Conservation (phyloP, 441 rosid genomes). For the Pelargonium cotyledonis region DNA sequence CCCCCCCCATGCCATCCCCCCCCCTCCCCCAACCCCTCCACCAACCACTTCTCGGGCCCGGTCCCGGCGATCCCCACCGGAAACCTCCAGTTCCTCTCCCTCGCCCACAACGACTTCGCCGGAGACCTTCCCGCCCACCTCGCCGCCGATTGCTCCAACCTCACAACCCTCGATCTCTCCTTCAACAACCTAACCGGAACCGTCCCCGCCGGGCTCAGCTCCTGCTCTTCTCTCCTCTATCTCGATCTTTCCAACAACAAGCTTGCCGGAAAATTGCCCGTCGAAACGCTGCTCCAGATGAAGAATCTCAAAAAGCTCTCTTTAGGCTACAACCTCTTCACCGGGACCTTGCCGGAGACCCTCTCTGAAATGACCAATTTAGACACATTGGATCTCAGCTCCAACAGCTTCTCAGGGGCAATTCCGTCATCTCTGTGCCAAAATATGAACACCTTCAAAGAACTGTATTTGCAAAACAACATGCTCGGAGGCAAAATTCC, state of each 20-base stretch:
- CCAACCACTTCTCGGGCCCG: background rate
- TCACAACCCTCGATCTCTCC: slow-evolving; percentile 53
- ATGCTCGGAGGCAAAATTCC: slow-evolving; percentile 69
- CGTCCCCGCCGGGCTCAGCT: slow-evolving; percentile 52
- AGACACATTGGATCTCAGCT: slow-evolving; percentile 61
- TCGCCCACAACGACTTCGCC: slow-evolving; percentile 1
- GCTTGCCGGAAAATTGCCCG: slow-evolving; percentile 52
- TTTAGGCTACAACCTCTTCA: slow-evolving; percentile 60
- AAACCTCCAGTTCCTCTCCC: background rate
- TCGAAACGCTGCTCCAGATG: slow-evolving; percentile 46
- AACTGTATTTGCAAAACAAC: slow-evolving; percentile 75
- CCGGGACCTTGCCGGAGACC: slow-evolving; percentile 63
- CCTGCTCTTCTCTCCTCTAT: slow-evolving; percentile 55
- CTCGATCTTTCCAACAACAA: slow-evolving; percentile 86
- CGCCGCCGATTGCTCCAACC: background rate
- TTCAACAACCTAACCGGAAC: slow-evolving; percentile 74
- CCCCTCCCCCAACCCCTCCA: background rate
- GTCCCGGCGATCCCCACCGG: slow-evolving; percentile 3
- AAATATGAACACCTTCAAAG: slow-evolving; percentile 64
- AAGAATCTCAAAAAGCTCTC: slow-evolving; percentile 45
- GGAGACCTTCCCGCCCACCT: background rate
- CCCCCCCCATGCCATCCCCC: background rate
- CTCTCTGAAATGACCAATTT: slow-evolving; percentile 60
- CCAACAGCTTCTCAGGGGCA: slow-evolving; percentile 62
- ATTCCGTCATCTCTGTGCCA: slow-evolving; percentile 82